A percentile compares a stretch with the other conserved stretches of the same genome.
phyloP scores from a whole-genome alignment of 2,329 filamentous ascomycete species.

The Stachybotrys chartarum region DNA sequence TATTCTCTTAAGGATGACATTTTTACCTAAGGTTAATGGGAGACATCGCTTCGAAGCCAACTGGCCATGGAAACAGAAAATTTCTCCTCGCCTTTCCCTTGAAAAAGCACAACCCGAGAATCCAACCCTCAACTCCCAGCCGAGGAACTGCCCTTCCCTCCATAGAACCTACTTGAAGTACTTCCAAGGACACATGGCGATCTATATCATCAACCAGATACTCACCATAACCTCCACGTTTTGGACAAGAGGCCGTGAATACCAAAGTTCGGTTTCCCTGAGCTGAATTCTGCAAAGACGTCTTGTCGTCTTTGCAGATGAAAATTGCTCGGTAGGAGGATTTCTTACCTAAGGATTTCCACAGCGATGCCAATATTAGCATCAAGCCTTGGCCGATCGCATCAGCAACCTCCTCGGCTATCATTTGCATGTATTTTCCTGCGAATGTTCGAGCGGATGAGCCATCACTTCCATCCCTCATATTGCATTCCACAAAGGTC shows the following conservation, averaged over 20 bases:
- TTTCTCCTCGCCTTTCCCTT: conserved; percentile 1
- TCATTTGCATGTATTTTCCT: conserved; percentile 8
- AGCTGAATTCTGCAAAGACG: neutral
- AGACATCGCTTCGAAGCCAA: neutral
- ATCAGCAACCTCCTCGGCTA: conserved; percentile 9
- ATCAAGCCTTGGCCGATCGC: conserved; percentile 9
- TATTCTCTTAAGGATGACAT: neutral
- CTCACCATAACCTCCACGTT: conserved; percentile 4
- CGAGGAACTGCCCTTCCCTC: conserved; percentile 3
- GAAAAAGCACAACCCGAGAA: conserved; percentile 16
- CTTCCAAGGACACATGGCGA: conserved; percentile 13
- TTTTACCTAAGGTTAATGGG: neutral
- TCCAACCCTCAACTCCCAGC: conserved; percentile 10
- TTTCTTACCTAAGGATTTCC: neutral
- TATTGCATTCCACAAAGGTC: conserved; percentile 3
- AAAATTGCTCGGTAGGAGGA: conserved; percentile 9
- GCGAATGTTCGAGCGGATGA: conserved; percentile 6
- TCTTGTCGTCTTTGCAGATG: neutral
- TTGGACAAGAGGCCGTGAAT: conserved; percentile 12
- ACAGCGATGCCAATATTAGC: conserved; percentile 10
- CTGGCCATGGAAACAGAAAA: conserved; percentile 16
- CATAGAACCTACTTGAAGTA: neutral
- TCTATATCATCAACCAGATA: conserved; percentile 11
- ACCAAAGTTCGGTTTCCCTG: neutral
- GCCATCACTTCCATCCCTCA: conserved; percentile 3